Evolutionary conservation across 1,284 basidiomycete genomes (phyloP).

Genomic region (Flammula alnicola): DNA sequence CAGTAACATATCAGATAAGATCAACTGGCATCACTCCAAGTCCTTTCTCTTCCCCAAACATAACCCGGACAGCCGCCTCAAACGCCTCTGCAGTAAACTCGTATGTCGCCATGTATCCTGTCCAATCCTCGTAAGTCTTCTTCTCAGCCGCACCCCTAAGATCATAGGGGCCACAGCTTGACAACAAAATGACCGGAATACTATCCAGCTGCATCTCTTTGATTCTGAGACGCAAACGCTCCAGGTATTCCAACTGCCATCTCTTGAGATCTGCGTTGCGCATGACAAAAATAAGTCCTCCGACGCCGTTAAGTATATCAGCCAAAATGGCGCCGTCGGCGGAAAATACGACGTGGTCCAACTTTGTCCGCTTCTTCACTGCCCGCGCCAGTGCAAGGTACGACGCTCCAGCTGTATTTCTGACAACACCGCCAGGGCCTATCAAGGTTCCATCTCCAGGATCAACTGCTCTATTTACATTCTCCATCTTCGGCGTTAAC

Average conservation of each 20-base stretch:
- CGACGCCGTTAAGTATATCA: no score
- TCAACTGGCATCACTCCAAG: slow-evolving; percentile 14
- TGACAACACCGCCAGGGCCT: slow-evolving; percentile 45
- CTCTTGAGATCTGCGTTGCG: slow-evolving; percentile 56
- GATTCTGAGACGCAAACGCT: slow-evolving; percentile 29
- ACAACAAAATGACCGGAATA: slow-evolving; percentile 53
- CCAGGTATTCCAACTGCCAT: slow-evolving; percentile 59
- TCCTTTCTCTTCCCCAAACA: slow-evolving; percentile 27
- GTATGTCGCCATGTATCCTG: slow-evolving; percentile 51
- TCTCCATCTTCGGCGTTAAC: slow-evolving; percentile 60
- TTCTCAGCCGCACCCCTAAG: slow-evolving; percentile 37
- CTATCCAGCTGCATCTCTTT: no score
- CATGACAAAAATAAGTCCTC: slow-evolving; percentile 49
- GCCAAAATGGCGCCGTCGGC: slow-evolving; percentile 28
- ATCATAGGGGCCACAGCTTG: slow-evolving; percentile 69
- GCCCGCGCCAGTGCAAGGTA: slow-evolving; percentile 53
- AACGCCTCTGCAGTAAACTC: slow-evolving; percentile 61
- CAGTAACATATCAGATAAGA: slow-evolving; percentile 38
- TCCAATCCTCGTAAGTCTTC: slow-evolving; percentile 26
- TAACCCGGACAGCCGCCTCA: slow-evolving; percentile 44
- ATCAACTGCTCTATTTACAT: slow-evolving; percentile 65
- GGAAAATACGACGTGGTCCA: slow-evolving; percentile 54
- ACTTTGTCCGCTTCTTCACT: slow-evolving; percentile 38
- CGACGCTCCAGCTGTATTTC: slow-evolving; percentile 61
- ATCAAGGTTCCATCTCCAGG: slow-evolving; percentile 52